These are phyloP conservation scores for Brassica carinata DNA, from an alignment of 345 rosid species.

Conservation along the genomic window DNA sequence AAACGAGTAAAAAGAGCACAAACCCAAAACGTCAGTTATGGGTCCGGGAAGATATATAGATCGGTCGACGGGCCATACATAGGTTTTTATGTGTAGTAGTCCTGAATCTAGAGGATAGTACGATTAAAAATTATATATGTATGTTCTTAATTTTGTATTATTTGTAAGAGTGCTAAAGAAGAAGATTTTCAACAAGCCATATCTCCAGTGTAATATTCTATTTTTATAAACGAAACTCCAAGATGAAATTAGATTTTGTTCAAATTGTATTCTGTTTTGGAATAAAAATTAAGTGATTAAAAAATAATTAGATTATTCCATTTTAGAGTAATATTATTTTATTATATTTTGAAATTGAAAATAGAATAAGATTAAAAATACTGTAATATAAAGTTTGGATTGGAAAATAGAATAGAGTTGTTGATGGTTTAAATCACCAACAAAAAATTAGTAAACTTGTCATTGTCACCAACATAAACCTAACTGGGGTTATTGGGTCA, in stretches of 20 bases:
- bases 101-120: not conserved
- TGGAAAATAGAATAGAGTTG: too few relatives aligned
- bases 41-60: conserved; percentile 8
- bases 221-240: too few relatives aligned
- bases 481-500: too few relatives aligned
- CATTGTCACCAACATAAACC: not conserved
- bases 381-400: too few relatives aligned
- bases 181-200: not conserved
- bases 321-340: too few relatives aligned
- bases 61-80: not conserved
- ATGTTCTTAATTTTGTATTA: not conserved
- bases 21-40: conserved; percentile 2
- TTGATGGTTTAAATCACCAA: not conserved
- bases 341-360: too few relatives aligned
- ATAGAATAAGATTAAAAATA: too few relatives aligned
- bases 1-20: conserved; percentile 14
- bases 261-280: too few relatives aligned
- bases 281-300: too few relatives aligned
- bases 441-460: not conserved
- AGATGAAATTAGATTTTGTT: too few relatives aligned
- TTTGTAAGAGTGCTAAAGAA: not conserved
- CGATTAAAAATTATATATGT: not conserved
- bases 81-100: not conserved
- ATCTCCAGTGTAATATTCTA: too few relatives aligned
- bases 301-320: too few relatives aligned